Evolutionary conservation across 257 asterid genomes (phyloP).

Genomic region (Nicotiana tabacum): DNA sequence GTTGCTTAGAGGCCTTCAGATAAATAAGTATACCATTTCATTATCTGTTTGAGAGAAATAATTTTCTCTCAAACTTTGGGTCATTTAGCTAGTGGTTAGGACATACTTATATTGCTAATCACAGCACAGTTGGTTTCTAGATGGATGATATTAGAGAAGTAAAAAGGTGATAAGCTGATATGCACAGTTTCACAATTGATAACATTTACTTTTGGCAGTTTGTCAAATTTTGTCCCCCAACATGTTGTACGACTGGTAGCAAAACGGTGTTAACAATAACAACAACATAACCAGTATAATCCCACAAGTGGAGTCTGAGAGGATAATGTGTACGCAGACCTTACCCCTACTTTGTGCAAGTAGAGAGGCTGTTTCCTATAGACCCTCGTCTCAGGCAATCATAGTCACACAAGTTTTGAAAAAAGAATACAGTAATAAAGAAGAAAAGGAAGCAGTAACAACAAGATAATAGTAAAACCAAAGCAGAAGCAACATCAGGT

Average conservation of each 20-base stretch:
- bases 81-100: background rate
- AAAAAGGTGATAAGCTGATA: background rate
- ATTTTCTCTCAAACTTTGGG: slow-evolving; percentile 3
- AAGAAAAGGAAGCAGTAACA: too few relatives aligned
- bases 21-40: background rate
- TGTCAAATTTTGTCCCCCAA: background rate
- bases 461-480: too few relatives aligned
- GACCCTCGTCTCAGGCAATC: too few relatives aligned
- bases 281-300: too few relatives aligned
- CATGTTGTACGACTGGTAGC: background rate
- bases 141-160: background rate
- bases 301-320: too few relatives aligned
- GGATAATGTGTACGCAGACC: too few relatives aligned
- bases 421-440: too few relatives aligned
- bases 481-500: too few relatives aligned
- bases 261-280: background rate
- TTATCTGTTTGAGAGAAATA: background rate
- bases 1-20: background rate
- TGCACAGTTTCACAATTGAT: background rate
- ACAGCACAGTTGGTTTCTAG: background rate
- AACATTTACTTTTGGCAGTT: background rate
- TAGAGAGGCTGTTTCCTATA: too few relatives aligned
- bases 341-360: too few relatives aligned
- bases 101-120: background rate
- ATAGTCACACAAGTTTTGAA: too few relatives aligned